A percentile compares a stretch with the other conserved stretches of the same genome.
Conservation (phyloP, 73 alveolate genomes). For the Paramecium tetraurelia region DNA sequence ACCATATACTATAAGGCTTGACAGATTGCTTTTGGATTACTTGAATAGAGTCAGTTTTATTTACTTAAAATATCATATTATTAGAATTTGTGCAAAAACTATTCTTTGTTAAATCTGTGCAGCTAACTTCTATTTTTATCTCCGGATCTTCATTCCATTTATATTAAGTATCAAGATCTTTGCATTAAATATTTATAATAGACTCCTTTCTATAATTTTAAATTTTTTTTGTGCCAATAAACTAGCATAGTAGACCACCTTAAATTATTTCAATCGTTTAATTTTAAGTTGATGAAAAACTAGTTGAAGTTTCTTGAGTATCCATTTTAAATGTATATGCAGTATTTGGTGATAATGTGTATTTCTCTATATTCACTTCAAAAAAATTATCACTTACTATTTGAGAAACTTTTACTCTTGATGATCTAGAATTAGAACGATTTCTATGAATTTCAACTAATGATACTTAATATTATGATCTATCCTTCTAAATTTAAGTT, state of each 20-base stretch:
- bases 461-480: neutral
- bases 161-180: neutral
- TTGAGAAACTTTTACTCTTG: neutral
- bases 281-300: neutral
- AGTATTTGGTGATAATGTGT: neutral
- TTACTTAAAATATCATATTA: neutral
- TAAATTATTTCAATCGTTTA: neutral
- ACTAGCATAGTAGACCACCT: neutral
- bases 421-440: neutral
- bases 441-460: neutral
- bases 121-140: neutral
- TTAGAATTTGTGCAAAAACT: neutral
- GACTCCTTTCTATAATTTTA: neutral
- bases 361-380: neutral
- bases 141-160: neutral
- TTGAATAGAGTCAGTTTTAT: neutral
- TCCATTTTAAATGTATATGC: neutral
- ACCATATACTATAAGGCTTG: neutral
- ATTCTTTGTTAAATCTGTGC: neutral
- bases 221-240: neutral
- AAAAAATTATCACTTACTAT: neutral
- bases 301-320: neutral
- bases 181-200: neutral
- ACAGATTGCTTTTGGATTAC: neutral
- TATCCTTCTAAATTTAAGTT: neutral